Conservation (phyloP, 2,329 filamentous ascomycete species). For the Myriosclerotinia duriaeana region DNA sequence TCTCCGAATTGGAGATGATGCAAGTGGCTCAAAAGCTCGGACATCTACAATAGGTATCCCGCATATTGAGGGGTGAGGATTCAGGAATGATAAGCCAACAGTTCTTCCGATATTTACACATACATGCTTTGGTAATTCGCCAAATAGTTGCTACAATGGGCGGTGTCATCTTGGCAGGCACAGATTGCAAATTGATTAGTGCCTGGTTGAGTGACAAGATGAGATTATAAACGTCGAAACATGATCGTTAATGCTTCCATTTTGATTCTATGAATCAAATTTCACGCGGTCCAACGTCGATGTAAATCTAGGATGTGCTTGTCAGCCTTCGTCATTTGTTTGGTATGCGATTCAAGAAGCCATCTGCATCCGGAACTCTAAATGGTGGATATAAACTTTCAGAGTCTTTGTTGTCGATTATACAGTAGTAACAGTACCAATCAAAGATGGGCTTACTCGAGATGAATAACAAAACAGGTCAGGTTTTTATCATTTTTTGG, state of each 20-base stretch:
- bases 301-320: not conserved
- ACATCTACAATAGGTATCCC: constrained; percentile 14
- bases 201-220: constrained; percentile 12
- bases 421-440: constrained; percentile 1
- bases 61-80: constrained; percentile 11
- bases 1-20: constrained; percentile 14
- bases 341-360: not conserved
- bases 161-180: constrained; percentile 13
- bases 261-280: not conserved
- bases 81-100: constrained; percentile 8
- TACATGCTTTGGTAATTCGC: not conserved
- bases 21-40: constrained; percentile 16
- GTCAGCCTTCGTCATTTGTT: constrained; percentile 13
- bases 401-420: constrained; percentile 9
- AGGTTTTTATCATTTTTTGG: not conserved
- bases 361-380: not conserved
- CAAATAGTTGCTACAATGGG: constrained; percentile 11
- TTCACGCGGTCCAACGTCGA: not conserved
- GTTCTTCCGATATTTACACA: constrained; percentile 18
- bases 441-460: not conserved
- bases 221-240: constrained; percentile 1
- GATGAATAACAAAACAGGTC: not conserved
- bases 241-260: constrained; percentile 7
- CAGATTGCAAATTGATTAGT: constrained; percentile 11
- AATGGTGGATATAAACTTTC: constrained; percentile 1